Conservation (phyloP, 2,329 filamentous ascomycete species). For the Anthostomella pinea region DNA sequence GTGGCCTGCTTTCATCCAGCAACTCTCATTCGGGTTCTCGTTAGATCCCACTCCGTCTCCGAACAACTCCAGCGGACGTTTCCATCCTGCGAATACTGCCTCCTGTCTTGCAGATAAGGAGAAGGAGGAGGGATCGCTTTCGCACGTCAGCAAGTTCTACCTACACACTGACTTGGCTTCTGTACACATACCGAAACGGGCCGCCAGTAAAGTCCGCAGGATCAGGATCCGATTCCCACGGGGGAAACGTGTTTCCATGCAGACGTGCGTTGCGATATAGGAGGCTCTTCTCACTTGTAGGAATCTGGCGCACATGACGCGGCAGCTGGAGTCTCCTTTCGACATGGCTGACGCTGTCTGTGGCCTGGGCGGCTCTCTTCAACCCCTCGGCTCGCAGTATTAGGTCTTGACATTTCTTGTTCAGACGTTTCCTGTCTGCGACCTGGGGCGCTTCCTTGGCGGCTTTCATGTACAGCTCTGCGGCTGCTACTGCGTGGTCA, state of each 20-base stretch:
- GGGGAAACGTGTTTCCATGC: conserved; percentile 79
- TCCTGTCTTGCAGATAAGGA: conserved; percentile 72
- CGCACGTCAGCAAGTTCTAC: conserved; percentile 17
- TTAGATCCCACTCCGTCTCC: conserved; percentile 27
- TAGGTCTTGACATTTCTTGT: conserved; percentile 65
- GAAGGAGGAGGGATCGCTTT: conserved; percentile 67
- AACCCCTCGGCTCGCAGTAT: conserved; percentile 72
- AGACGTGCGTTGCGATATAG: conserved; percentile 74
- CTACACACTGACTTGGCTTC: neutral
- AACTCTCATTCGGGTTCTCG: conserved; percentile 3
- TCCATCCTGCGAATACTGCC: conserved; percentile 80
- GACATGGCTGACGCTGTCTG: conserved; percentile 18
- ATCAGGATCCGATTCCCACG: conserved; percentile 68
- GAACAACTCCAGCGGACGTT: conserved; percentile 69
- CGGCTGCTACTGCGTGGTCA: conserved; percentile 70
- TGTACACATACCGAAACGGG: conserved; percentile 59
- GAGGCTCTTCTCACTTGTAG: conserved; percentile 72
- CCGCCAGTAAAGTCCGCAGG: conserved; percentile 60
- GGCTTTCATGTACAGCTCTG: conserved; percentile 79
- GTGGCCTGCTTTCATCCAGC: conserved; percentile 38
- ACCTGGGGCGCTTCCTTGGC: conserved; percentile 58
- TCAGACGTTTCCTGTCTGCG: conserved; percentile 64
- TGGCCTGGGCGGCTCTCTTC: conserved; percentile 45
- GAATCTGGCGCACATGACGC: conserved; percentile 55
- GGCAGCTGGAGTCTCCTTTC: conserved; percentile 32